Evolutionary conservation across 345 rosid species (phyloP), one percentile per base, ranked within the genome.

Genomic region (Populus deltoides): DNA sequence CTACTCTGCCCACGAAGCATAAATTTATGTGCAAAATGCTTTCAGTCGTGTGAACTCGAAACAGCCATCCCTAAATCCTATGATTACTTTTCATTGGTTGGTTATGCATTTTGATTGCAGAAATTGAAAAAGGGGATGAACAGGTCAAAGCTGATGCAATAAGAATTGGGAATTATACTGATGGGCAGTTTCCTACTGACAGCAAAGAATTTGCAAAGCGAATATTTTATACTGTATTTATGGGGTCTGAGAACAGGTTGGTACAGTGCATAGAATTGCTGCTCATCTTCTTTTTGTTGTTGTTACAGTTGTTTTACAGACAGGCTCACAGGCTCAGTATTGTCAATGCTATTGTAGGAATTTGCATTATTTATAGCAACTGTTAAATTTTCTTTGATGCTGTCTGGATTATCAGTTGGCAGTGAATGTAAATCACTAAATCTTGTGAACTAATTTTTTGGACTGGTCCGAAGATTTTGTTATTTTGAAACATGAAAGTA

Each of bases 191-290:
- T 87, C 99, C 99, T 45, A 86, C 87, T 25, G 97, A 92, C 80
- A 90, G 94, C 90, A 94, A 87, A 89, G 98, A 93, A 88, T 92
- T 96, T 72, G 95, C 99, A 33, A 92, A 88, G 76, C 89, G 97
- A 45, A 80, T 96, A 88, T 96, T 96, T 83, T 96, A 90, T 83
- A 96, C 98, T 1, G 93, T 96, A 39, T 96, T 81, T 82, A 96
- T 96, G 98, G 98, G 97, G 7, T 82, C 97, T 75, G 98, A 96
- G 85, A 96, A 94, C 85, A 96, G 99, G 99, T 96, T 71, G 70
- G 81, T 72, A 66, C 69, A 66, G 49, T 71, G 29, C 29, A 22
- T 20, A 10, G 41, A 27, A 17, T 8, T 11, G 13, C 39, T 74
- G 16, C 24, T 59, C 63, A 31, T 16, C 29, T 72, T 35, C 25